A percentile compares a stretch with the other conserved stretches of the same genome.
Evolutionary conservation across 1,139 yeast genomes (phyloP).

Genomic region (Trichomonascaceae sp.): DNA sequence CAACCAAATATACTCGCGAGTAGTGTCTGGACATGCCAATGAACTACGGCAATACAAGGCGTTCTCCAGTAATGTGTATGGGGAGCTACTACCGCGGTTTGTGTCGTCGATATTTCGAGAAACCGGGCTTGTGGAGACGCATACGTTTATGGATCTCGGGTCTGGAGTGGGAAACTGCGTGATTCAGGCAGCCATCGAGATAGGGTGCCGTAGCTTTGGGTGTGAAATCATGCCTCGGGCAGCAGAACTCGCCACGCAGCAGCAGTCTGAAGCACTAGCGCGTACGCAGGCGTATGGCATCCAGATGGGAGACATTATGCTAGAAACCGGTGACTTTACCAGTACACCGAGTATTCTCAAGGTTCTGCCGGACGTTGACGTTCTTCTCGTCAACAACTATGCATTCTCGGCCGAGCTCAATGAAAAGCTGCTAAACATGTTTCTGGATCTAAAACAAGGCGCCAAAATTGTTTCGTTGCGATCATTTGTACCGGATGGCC

Average conservation of each 20-base stretch:
- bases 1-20: conserved; percentile 58
- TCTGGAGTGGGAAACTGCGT: conserved; percentile 93
- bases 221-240: conserved; percentile 85
- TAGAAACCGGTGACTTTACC: conserved; percentile 58
- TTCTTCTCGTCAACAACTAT: conserved; percentile 69
- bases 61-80: conserved; percentile 83
- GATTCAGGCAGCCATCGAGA: conserved; percentile 78
- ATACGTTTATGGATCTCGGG: conserved; percentile 70
- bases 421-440: conserved; percentile 50
- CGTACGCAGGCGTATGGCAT: conserved; percentile 56
- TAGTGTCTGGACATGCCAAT: conserved; percentile 62
- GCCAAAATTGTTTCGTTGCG: conserved; percentile 67
- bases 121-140: conserved; percentile 40
- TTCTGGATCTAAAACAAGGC: conserved; percentile 56
- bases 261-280: conserved; percentile 41
- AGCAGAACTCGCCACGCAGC: conserved; percentile 50
- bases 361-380: conserved; percentile 50
- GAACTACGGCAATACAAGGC: conserved; percentile 64
- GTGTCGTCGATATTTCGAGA: conserved; percentile 55
- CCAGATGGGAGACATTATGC: conserved; percentile 38
- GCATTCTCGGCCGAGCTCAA: conserved; percentile 66
- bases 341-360: conserved; percentile 43
- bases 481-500: conserved; percentile 49
- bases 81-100: conserved; percentile 75
- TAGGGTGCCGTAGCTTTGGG: conserved; percentile 77